Percentiles rank a stretch among this genome's conserved stretches.
phyloP scores from a whole-genome alignment of 2,329 filamentous ascomycete species.

The Hypocreales sp. region DNA sequence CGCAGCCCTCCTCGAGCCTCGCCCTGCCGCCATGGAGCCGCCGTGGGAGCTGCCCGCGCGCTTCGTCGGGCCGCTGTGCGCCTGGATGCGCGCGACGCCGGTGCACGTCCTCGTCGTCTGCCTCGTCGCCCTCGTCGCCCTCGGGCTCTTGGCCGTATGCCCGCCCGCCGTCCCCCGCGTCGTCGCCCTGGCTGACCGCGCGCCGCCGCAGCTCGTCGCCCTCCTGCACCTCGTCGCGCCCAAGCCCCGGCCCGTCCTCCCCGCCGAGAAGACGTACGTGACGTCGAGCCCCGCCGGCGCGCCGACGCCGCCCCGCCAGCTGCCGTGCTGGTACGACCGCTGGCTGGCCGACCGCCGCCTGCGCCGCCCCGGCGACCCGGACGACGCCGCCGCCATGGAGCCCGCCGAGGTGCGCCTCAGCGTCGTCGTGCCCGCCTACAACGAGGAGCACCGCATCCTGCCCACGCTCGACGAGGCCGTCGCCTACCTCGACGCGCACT shows the following conservation, averaged over 20 bases:
- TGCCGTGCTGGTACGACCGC: conserved; percentile 81
- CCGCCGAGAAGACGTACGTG: conserved; percentile 73
- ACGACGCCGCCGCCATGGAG: conserved; percentile 39
- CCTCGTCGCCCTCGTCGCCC: conserved; percentile 15
- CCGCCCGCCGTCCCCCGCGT: no score
- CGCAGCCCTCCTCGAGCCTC: no score
- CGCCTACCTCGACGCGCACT: conserved; percentile 63
- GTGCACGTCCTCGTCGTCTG: conserved; percentile 21
- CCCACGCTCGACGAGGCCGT: conserved; percentile 87
- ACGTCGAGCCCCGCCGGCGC: conserved; percentile 49
- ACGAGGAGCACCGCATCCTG: conserved; percentile 71
- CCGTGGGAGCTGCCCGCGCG: conserved; percentile 15
- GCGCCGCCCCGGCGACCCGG: conserved; percentile 23
- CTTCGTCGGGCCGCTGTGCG: conserved; percentile 18
- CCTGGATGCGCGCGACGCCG: conserved; percentile 21
- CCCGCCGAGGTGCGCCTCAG: conserved; percentile 73
- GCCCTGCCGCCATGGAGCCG: conserved; percentile 6
- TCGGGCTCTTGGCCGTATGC: conserved; percentile 22
- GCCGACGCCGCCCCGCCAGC: conserved; percentile 22
- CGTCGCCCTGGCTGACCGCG: conserved; percentile 3
- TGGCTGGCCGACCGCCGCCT: conserved; percentile 47
- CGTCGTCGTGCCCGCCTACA: conserved; percentile 89
- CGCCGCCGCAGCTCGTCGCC: conserved; percentile 33
- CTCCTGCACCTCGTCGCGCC: conserved; percentile 65
- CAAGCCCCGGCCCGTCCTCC: conserved; percentile 55